Conservation (phyloP, 2,329 filamentous ascomycete genomes). For the Onygenales sp. region DNA sequence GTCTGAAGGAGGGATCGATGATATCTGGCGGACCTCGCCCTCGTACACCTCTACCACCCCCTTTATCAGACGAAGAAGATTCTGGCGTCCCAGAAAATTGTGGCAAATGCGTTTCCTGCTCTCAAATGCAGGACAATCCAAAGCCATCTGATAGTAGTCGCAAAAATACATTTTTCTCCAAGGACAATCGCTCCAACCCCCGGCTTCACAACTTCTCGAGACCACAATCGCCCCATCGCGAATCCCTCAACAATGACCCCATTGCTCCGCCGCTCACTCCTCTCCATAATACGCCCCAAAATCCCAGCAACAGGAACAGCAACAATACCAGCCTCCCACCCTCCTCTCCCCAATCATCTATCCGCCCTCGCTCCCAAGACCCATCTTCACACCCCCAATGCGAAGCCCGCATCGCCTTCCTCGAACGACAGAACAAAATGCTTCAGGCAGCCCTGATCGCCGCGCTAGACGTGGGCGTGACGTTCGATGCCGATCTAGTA, state of each 20-base stretch:
- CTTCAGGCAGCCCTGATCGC: constrained; percentile 33
- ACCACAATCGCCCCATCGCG: neutral
- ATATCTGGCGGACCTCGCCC: neutral
- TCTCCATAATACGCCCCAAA: neutral
- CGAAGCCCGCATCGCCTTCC: constrained; percentile 28
- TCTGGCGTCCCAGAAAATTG: neutral
- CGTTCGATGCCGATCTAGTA: constrained; percentile 17
- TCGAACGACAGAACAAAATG: constrained; percentile 34
- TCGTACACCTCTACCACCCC: neutral
- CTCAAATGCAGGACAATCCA: neutral
- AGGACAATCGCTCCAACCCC: neutral
- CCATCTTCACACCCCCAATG: constrained; percentile 18
- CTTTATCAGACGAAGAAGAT: neutral
- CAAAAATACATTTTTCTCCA: constrained; percentile 1
- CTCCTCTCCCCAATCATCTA: neutral
- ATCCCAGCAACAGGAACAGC: neutral
- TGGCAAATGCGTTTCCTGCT: neutral
- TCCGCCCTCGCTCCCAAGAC: constrained; percentile 7
- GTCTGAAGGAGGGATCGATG: neutral
- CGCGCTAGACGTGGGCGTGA: constrained; percentile 28
- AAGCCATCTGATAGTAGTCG: neutral
- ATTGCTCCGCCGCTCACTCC: constrained; percentile 5
- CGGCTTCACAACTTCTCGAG: neutral
- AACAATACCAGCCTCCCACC: constrained; percentile 12
- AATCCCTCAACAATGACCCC: neutral